Percentiles rank a stretch among this genome's conserved stretches.
Evolutionary conservation across 768 basidiomycete species (phyloP).

Genomic region (Rhizopogon vesiculosus): DNA sequence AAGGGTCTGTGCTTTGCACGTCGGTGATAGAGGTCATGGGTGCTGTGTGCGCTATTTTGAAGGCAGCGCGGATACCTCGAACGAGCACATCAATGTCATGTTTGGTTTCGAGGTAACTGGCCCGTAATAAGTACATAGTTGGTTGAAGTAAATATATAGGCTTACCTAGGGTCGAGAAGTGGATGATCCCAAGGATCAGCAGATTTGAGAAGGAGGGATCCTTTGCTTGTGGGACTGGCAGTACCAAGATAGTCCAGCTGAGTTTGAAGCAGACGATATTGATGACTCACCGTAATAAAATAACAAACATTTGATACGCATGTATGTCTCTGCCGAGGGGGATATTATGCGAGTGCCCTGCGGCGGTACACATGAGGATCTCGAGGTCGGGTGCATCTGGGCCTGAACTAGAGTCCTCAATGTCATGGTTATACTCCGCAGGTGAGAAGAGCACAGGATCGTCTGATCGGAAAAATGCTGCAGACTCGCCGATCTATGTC

Average conservation of each 20-base stretch:
- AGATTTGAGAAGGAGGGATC: conserved; percentile 36
- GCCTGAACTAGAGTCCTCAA: conserved; percentile 26
- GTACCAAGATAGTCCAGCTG: neutral
- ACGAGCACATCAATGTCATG: conserved; percentile 36
- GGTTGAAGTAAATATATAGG: conserved; percentile 12
- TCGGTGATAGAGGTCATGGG: conserved; percentile 36
- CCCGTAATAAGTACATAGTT: neutral
- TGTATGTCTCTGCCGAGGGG: conserved; percentile 3
- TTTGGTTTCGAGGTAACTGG: conserved; percentile 37
- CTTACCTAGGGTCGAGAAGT: conserved; percentile 40
- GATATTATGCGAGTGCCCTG: neutral
- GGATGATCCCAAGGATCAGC: conserved; percentile 36
- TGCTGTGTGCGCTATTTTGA: conserved; percentile 32
- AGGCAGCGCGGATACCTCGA: conserved; percentile 35
- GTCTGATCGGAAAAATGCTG: conserved; percentile 28
- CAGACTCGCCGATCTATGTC: conserved; percentile 23
- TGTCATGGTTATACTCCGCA: conserved; percentile 18
- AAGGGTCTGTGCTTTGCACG: conserved; percentile 18
- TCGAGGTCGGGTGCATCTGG: conserved; percentile 27
- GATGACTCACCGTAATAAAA: conserved; percentile 21
- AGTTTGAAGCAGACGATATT: neutral
- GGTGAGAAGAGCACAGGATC: conserved; percentile 26
- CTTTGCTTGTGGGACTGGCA: conserved; percentile 39
- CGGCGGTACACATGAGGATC: conserved; percentile 13
- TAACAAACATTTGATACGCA: conserved; percentile 13